Percentiles rank a stretch among this genome's conserved stretches.
These are phyloP conservation scores for Aureoboletus auriporus DNA, from an alignment of 768 basidiomycete genomes.

Conservation along the genomic window DNA sequence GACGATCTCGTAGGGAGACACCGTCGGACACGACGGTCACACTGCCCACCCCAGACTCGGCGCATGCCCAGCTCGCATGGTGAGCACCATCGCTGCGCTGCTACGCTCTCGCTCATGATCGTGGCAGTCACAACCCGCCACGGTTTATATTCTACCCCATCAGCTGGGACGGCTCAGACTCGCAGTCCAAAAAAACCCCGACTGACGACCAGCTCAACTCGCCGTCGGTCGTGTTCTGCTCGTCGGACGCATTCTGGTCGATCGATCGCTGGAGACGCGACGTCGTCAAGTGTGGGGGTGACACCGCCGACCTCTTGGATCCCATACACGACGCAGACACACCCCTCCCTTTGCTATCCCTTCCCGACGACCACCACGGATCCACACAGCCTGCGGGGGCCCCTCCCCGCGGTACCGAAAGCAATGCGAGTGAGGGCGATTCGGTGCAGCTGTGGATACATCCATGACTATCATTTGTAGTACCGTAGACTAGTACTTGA, in stretches of 20 bases:
- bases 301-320: conserved; percentile 11
- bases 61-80: conserved; percentile 17
- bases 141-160: conserved; percentile 26
- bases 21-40: conserved; percentile 26
- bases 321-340: conserved; percentile 13
- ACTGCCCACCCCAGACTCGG: conserved; percentile 23
- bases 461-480: not conserved
- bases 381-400: not conserved
- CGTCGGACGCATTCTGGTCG: conserved; percentile 18
- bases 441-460: conserved; percentile 12
- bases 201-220: conserved; percentile 37
- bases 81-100: not conserved
- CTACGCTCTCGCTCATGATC: not conserved
- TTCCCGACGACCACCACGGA: conserved; percentile 1
- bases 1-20: not conserved
- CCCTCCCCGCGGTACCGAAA: not conserved
- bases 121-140: conserved; percentile 13
- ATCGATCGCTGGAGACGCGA: conserved; percentile 23
- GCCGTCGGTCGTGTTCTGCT: conserved; percentile 16
- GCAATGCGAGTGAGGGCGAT: conserved; percentile 7
- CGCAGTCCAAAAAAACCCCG: not conserved
- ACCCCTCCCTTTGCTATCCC: conserved; percentile 7
- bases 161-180: conserved; percentile 21
- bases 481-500: no score
- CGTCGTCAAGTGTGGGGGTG: conserved; percentile 7